A percentile compares a stretch with the other conserved stretches of the same genome.
These are phyloP conservation scores for Raddia guianensis DNA, from an alignment of 176 grass and related monocot species.

Conservation along the genomic window DNA sequence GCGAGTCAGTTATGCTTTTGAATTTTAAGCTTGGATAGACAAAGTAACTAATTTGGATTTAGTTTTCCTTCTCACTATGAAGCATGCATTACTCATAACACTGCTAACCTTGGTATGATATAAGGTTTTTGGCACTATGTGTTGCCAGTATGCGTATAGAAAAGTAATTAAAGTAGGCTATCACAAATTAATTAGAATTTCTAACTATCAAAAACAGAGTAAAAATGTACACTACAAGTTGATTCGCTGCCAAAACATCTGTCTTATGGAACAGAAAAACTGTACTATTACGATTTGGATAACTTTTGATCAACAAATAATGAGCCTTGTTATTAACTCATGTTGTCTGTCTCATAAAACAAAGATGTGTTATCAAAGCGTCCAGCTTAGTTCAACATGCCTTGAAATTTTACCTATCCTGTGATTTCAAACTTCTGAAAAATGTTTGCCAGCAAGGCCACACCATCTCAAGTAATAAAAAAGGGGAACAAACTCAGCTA, in stretches of 20 bases:
- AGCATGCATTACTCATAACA: neutral
- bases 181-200: neutral
- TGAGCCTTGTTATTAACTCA: neutral
- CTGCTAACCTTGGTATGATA: neutral
- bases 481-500: neutral
- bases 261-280: neutral
- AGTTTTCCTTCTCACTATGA: neutral
- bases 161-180: neutral
- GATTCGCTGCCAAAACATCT: neutral
- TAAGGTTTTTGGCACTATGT: neutral
- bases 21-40: neutral
- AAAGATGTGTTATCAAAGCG: neutral
- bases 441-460: neutral
- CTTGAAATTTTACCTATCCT: neutral
- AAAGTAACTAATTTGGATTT: neutral
- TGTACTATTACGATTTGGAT: neutral
- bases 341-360: neutral
- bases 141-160: no score
- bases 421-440: neutral
- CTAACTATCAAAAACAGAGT: neutral
- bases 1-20: neutral
- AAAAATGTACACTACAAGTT: neutral
- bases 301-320: neutral
- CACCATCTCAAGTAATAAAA: constrained; percentile 2
- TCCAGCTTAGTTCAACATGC: neutral